Base-by-base conservation (phyloP, 495 filamentous ascomycete species). In the Talaromyces ruber region DNA sequence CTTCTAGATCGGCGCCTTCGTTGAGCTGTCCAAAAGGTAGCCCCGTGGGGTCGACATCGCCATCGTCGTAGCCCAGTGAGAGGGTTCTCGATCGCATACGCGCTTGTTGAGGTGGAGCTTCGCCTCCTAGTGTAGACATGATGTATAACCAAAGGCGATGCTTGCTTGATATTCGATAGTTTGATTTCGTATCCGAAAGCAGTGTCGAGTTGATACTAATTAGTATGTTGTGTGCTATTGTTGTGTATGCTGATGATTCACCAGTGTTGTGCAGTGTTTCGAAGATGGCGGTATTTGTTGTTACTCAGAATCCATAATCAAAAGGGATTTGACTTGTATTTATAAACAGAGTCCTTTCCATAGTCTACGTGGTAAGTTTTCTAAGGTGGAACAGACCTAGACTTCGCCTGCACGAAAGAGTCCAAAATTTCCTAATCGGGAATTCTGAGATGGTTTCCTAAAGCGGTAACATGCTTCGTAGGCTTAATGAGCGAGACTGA, bases 11-110 rank as follows among this genome's bases (percentile, higher is more conserved):
- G 59, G 87, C 88, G 34, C 77, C 66, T 58, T 74, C 72, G 55
- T 69, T 86, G 25, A 90, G 69, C 16, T 83, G 86, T 65, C 86
- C 82, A 64, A 83, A 82, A 0, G 87, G 87, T 4, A 92, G 77
- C 65, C 88, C 68, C 28, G 70, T 54, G 26, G 73, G 74, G 39
- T 75, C 71, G 0, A 65, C 56, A 6, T 64, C 61, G 12, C 62
- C 70, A 32, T 51, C 60, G 5, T 45, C 61, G 8, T 71, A 70
- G 1, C 64, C 69, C 6, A 67, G 12, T 7, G 74, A 73, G 18
- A 65, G 63, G 12, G 68, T 71, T 24, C 70, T 59, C 34, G 32
- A 24, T 53, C 50, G 50, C 50, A 53, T 53, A 26, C 28, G 50
- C n/a, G 50, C 50, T 26, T 53, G 24, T 21, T 53, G 50, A 9